phyloP scores from a whole-genome alignment of 2,329 filamentous ascomycete genomes.

The Phyllosticta capitalensis region DNA sequence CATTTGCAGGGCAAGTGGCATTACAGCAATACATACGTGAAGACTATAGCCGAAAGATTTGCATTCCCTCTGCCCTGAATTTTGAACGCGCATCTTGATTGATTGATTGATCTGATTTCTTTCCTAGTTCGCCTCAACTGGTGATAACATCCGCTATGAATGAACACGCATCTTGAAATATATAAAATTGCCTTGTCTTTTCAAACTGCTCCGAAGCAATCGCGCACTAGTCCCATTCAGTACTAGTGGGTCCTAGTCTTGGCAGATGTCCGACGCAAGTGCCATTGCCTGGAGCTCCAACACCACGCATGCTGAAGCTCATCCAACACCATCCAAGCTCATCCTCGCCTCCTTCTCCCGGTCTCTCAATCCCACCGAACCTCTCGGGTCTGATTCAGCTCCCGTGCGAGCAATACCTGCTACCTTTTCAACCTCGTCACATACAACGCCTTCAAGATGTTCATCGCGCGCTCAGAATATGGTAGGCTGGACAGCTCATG shows the following conservation, averaged over 20 bases:
- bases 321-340: not conserved
- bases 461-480: conserved; percentile 99
- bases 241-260: not conserved
- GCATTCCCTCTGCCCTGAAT: too few relatives aligned
- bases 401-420: conserved; percentile 23
- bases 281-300: conserved; percentile 12
- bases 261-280: conserved; percentile 6
- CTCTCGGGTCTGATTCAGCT: not conserved
- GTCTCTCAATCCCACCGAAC: conserved; percentile 9
- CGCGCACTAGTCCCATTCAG: not conserved
- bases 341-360: conserved; percentile 11
- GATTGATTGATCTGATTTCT: too few relatives aligned
- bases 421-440: conserved; percentile 18
- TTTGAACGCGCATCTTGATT: too few relatives aligned
- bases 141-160: too few relatives aligned
- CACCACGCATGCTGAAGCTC: conserved; percentile 5
- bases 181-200: too few relatives aligned
- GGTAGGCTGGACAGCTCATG: conserved; percentile 49
- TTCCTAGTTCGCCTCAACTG: too few relatives aligned
- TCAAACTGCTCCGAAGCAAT: too few relatives aligned
- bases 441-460: conserved; percentile 37
- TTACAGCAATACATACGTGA: too few relatives aligned
- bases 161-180: not conserved
- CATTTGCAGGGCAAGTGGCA: too few relatives aligned
- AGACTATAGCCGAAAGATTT: too few relatives aligned